Conservation (phyloP, 805 yeast genomes). For the Kluyveromyces starmeri region DNA sequence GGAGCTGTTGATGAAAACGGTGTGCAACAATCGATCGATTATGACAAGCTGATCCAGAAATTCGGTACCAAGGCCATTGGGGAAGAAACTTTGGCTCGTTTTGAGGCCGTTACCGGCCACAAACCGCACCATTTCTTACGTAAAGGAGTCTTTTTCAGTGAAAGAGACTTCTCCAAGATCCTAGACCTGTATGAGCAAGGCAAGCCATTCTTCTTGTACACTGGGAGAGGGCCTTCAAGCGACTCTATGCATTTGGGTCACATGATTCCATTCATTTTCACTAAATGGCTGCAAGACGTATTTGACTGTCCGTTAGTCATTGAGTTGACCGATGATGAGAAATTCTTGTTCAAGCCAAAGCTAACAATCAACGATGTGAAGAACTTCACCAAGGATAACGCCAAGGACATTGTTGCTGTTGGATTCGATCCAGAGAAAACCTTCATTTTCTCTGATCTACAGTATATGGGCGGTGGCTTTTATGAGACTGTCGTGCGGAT, state of each 20-base stretch:
- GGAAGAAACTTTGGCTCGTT: conserved; percentile 63
- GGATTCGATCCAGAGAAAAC: conserved; percentile 95
- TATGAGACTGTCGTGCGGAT: conserved; percentile 90
- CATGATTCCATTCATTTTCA: conserved; percentile 89
- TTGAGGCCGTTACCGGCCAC: conserved; percentile 75
- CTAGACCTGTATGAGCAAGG: conserved; percentile 89
- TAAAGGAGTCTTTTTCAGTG: conserved; percentile 88
- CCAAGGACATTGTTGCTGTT: conserved; percentile 85
- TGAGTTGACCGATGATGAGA: conserved; percentile 94
- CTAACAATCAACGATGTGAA: conserved; percentile 85
- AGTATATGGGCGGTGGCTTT: conserved; percentile 87
- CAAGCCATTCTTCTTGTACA: conserved; percentile 88
- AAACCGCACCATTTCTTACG: conserved; percentile 85
- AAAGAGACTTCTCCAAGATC: conserved; percentile 71
- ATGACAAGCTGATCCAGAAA: conserved; percentile 74
- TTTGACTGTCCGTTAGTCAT: conserved; percentile 93
- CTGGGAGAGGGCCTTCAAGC: conserved; percentile 95
- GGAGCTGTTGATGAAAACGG: conserved; percentile 94
- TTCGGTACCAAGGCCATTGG: conserved; percentile 78
- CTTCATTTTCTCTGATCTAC: conserved; percentile 85
- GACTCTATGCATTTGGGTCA: conserved; percentile 96
- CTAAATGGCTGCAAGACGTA: conserved; percentile 97
- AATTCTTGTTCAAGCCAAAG: conserved; percentile 86
- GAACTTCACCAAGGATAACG: conserved; percentile 68
- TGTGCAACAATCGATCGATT: conserved; percentile 81